These are phyloP conservation scores for Geosmithia flava DNA, from an alignment of 2,329 filamentous ascomycete genomes.

Conservation along the genomic window DNA sequence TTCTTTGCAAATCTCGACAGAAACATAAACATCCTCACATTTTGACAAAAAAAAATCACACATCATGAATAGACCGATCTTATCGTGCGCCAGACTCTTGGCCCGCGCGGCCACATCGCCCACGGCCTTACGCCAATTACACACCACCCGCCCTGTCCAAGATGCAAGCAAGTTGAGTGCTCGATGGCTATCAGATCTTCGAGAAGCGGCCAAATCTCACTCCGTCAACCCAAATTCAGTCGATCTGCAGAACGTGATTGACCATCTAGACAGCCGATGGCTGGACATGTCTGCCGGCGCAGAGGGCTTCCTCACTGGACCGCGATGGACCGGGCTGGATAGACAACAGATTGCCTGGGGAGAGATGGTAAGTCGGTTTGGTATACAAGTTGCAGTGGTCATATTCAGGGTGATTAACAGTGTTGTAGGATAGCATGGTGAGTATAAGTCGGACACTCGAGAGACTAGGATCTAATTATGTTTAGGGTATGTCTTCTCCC, in stretches of 20 bases:
- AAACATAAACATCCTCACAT: no score
- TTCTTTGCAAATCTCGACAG: no score
- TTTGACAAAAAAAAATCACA: background rate
- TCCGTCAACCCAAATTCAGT: background rate
- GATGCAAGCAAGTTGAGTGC: background rate
- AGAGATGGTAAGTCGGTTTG: conserved; percentile 55
- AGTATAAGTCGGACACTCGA: conserved; percentile 10
- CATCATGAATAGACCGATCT: background rate
- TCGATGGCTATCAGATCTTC: conserved; percentile 3
- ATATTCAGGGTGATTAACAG: no score
- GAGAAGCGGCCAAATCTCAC: background rate
- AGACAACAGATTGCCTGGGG: conserved; percentile 67
- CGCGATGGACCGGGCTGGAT: conserved; percentile 46
- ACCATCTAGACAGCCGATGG: conserved; percentile 41
- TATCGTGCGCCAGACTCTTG: background rate
- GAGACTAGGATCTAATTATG: background rate
- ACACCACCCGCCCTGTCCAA: no score
- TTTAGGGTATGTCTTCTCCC: background rate
- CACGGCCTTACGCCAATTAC: no score
- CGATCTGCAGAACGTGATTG: conserved; percentile 1
- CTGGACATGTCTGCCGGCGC: conserved; percentile 57
- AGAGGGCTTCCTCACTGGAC: conserved; percentile 60
- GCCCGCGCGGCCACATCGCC: no score
- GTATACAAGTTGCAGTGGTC: background rate
- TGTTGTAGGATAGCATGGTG: conserved; percentile 39